phyloP scores from a whole-genome alignment of 2,329 filamentous ascomycete species.

The Colletotrichum coccodes region DNA sequence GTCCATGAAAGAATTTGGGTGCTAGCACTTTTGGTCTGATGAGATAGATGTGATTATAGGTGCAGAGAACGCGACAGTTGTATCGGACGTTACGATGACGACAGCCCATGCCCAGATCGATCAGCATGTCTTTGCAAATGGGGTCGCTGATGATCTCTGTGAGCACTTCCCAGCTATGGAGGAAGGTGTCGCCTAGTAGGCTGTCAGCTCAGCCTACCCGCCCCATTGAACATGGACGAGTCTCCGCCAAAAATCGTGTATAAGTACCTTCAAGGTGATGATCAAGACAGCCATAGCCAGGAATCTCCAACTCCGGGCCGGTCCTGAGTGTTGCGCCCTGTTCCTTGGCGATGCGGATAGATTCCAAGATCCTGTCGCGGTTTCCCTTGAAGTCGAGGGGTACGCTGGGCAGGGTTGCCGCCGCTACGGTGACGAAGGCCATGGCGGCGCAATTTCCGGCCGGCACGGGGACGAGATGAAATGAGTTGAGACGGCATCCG shows the following conservation, averaged over 20 bases:
- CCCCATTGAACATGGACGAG: not conserved
- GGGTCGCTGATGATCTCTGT: conserved; percentile 68
- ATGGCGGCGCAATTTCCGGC: conserved; percentile 25
- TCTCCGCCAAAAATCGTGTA: not conserved
- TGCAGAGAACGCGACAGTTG: conserved; percentile 49
- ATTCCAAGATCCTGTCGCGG: conserved; percentile 66
- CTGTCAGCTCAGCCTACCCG: conserved; percentile 72
- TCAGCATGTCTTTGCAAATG: conserved; percentile 71
- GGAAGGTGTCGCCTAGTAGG: conserved; percentile 66
- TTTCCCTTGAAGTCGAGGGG: conserved; percentile 72
- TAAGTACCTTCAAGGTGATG: conserved; percentile 7
- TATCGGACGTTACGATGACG: conserved; percentile 50
- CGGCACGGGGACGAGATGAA: not conserved
- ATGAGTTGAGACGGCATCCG: not conserved
- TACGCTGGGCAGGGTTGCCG: conserved; percentile 46
- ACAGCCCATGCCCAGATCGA: conserved; percentile 74
- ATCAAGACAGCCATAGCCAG: conserved; percentile 61
- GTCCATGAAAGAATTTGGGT: not conserved
- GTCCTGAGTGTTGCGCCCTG: conserved; percentile 62
- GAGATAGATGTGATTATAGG: conserved; percentile 75
- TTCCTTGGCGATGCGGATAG: conserved; percentile 54
- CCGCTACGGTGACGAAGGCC: conserved; percentile 47
- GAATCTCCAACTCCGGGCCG: conserved; percentile 62
- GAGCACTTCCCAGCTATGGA: conserved; percentile 72
- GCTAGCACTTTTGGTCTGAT: conserved; percentile 74